A percentile compares a stretch with the other conserved stretches of the same genome.
Conservation (phyloP, 495 filamentous ascomycete species). For the Sabuloglossum arenarium region DNA sequence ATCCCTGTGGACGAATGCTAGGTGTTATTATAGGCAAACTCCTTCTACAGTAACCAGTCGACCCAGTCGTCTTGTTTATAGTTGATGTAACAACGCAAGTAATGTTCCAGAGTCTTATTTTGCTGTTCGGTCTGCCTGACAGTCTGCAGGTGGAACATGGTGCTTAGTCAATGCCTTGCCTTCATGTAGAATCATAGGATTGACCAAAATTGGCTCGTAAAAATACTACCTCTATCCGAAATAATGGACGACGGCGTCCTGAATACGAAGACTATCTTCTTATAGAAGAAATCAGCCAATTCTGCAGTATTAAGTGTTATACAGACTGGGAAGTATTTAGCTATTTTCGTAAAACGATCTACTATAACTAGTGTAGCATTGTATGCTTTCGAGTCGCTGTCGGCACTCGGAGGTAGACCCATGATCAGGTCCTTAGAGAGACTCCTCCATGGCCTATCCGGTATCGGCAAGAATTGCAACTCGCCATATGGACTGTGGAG, state of each 20-base stretch:
- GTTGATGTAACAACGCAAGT: no score
- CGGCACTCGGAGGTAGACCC: slow-evolving; percentile 3
- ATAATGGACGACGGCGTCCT: neutral
- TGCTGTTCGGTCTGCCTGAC: no score
- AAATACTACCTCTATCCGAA: neutral
- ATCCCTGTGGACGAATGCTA: no score
- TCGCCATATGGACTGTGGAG: slow-evolving; percentile 7
- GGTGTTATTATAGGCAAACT: no score
- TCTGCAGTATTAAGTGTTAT: neutral
- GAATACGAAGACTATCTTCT: neutral
- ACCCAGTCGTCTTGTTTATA: no score
- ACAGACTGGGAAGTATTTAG: neutral
- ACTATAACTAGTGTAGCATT: slow-evolving; percentile 4
- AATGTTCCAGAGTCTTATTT: no score
- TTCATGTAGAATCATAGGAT: no score
- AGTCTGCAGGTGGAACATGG: no score
- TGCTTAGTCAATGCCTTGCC: no score
- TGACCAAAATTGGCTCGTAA: no score
- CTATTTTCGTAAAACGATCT: slow-evolving; percentile 5
- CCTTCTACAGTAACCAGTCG: no score
- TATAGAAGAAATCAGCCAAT: neutral
- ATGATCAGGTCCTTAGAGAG: slow-evolving; percentile 9
- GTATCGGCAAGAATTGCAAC: slow-evolving; percentile 6
- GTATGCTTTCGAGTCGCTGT: neutral
- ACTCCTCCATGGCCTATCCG: slow-evolving; percentile 2